These are phyloP conservation scores for Chytriomyces sp. DNA, from an alignment of 192 early-diverging fungal genomes.

Conservation along the genomic window DNA sequence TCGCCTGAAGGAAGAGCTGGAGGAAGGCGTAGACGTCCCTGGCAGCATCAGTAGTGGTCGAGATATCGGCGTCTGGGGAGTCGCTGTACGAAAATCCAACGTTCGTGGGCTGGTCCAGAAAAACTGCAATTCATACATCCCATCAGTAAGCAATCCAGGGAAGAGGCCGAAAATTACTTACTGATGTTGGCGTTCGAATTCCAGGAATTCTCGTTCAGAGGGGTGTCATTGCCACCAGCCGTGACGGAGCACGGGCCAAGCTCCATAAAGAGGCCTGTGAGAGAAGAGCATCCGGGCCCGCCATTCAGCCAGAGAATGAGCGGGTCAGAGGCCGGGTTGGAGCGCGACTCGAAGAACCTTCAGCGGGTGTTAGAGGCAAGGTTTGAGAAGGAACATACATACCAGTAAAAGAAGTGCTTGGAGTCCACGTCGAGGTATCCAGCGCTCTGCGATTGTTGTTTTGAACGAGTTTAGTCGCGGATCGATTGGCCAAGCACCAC, in stretches of 20 bases:
- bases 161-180: constrained; percentile 34
- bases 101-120: constrained; percentile 69
- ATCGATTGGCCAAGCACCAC: constrained; percentile 9
- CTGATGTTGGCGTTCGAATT: constrained; percentile 80
- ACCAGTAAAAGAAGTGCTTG: constrained; percentile 42
- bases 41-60: constrained; percentile 75
- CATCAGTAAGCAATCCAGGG: constrained; percentile 27
- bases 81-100: constrained; percentile 85
- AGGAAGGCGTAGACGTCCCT: constrained; percentile 89
- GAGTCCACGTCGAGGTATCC: constrained; percentile 57
- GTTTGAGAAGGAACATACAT: neutral
- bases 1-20: constrained; percentile 86
- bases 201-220: constrained; percentile 79
- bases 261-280: constrained; percentile 76
- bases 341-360: constrained; percentile 96
- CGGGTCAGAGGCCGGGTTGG: constrained; percentile 73
- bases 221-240: constrained; percentile 66
- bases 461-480: too few species aligned
- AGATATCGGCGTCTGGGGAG: constrained; percentile 60
- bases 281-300: constrained; percentile 75
- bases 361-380: constrained; percentile 59
- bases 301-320: constrained; percentile 77
- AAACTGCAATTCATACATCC: neutral
- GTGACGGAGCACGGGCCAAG: constrained; percentile 85
- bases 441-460: too few species aligned